Evolutionary conservation across 2,329 filamentous ascomycete species (phyloP).

Genomic region (Microdochium nivale): DNA sequence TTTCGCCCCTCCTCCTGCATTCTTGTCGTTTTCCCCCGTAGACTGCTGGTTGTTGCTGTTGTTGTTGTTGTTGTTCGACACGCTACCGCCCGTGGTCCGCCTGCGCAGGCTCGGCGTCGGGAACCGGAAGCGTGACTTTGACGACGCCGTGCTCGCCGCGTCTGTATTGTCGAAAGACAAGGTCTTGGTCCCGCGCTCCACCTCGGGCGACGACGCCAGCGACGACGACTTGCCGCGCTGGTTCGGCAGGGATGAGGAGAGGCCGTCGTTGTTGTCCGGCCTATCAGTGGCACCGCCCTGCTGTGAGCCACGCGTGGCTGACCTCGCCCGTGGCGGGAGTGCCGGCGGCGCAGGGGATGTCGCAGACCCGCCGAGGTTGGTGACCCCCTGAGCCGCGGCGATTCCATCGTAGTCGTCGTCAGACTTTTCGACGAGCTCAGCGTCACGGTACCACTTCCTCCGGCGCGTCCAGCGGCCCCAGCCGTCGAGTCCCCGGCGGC

Average conservation of each 20-base stretch:
- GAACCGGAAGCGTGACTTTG: background rate
- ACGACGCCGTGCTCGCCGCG: background rate
- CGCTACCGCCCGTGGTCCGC: background rate
- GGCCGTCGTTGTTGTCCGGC: conserved; percentile 7
- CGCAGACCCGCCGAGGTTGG: conserved; percentile 26
- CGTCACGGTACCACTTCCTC: conserved; percentile 93
- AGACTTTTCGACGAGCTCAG: conserved; percentile 76
- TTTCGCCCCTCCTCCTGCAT: conserved; percentile 9
- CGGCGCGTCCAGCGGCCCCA: conserved; percentile 93
- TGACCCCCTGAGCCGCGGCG: conserved; percentile 15
- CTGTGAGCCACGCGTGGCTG: conserved; percentile 11
- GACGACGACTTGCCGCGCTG: background rate
- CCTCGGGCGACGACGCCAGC: background rate
- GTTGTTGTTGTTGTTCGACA: background rate
- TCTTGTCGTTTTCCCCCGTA: conserved; percentile 7
- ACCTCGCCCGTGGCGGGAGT: conserved; percentile 16
- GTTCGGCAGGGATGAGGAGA: background rate
- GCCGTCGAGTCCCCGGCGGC: conserved; percentile 74
- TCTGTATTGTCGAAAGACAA: background rate
- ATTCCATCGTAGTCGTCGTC: conserved; percentile 20
- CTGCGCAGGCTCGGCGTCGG: background rate
- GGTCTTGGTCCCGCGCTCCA: background rate
- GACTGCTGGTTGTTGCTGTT: conserved; percentile 1
- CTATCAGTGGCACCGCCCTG: conserved; percentile 6
- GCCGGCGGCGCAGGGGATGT: conserved; percentile 14